Evolutionary conservation across 2,329 filamentous ascomycete genomes (phyloP).

Genomic region (Fusarium buharicum): DNA sequence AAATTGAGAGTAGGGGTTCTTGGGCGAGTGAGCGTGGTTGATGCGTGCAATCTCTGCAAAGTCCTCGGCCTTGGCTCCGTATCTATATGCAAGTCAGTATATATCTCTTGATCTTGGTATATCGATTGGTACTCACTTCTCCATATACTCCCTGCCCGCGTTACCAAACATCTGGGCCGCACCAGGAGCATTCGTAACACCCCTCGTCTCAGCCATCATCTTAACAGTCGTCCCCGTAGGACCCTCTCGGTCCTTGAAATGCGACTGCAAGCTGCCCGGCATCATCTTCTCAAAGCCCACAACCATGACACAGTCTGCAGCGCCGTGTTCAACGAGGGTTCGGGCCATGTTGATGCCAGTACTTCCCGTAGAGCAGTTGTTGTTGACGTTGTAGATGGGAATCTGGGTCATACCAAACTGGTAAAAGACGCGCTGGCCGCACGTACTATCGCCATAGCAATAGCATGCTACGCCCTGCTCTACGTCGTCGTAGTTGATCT

Average conservation of each 20-base stretch:
- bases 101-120: neutral
- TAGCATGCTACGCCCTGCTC: slow-evolving; percentile 97
- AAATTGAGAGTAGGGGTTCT: slow-evolving; percentile 99
- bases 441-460: slow-evolving; percentile 95
- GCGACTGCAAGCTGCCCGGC: slow-evolving; percentile 82
- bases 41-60: slow-evolving; percentile 94
- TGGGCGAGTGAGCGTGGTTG: slow-evolving; percentile 90
- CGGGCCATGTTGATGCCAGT: slow-evolving; percentile 88
- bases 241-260: slow-evolving; percentile 86
- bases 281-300: slow-evolving; percentile 99
- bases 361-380: slow-evolving; percentile 97
- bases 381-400: slow-evolving; percentile 98
- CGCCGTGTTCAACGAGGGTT: slow-evolving; percentile 81
- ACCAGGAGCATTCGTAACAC: slow-evolving; percentile 82
- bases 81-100: slow-evolving; percentile 59
- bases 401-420: slow-evolving; percentile 98
- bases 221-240: slow-evolving; percentile 76
- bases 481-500: slow-evolving; percentile 96
- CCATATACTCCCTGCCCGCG: slow-evolving; percentile 92
- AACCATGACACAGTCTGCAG: slow-evolving; percentile 87
- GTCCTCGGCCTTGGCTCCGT: slow-evolving; percentile 83
- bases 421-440: slow-evolving; percentile 96
- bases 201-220: slow-evolving; percentile 87
- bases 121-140: slow-evolving; percentile 69
- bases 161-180: slow-evolving; percentile 97